phyloP scores from a whole-genome alignment of 2,329 filamentous ascomycete species.

The Aspergillus brunneoviolaceus region DNA sequence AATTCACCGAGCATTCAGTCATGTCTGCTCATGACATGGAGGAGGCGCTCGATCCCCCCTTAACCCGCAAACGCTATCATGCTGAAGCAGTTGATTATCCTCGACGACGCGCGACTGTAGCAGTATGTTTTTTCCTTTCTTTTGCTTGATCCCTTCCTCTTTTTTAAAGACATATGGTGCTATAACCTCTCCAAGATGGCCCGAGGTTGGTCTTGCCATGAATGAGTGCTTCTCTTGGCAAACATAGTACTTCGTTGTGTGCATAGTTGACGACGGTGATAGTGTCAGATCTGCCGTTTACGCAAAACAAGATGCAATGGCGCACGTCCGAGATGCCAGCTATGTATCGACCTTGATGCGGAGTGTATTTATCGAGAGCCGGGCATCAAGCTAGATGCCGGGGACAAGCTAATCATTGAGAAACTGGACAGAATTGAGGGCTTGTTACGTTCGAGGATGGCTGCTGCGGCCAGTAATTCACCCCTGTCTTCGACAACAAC shows the following conservation, averaged over 20 bases:
- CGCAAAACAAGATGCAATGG: constrained; percentile 79
- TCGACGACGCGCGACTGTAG: constrained; percentile 35
- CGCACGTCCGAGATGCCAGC: constrained; percentile 77
- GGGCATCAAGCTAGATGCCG: constrained; percentile 81
- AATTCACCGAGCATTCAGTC: neutral
- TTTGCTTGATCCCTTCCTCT: neutral
- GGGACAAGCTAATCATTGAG: constrained; percentile 81
- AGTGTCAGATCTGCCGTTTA: constrained; percentile 81
- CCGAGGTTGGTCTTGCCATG: neutral
- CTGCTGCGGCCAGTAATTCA: constrained; percentile 29
- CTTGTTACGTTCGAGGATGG: constrained; percentile 69
- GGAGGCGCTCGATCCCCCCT: constrained; percentile 14
- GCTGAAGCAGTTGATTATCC: constrained; percentile 34
- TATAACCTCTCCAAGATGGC: constrained; percentile 1
- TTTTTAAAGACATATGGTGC: neutral
- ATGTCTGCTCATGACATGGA: constrained; percentile 26
- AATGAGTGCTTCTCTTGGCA: constrained; percentile 2
- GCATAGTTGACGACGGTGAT: constrained; percentile 3
- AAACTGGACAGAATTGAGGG: constrained; percentile 75
- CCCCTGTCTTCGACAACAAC: constrained; percentile 61
- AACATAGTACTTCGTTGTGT: neutral
- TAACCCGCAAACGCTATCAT: constrained; percentile 29
- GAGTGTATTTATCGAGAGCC: constrained; percentile 84
- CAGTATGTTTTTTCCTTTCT: constrained; percentile 24
- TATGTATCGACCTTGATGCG: constrained; percentile 77